Conservation (phyloP, 352 stramenopile genomes). For the Thraustochytrium striatum region DNA sequence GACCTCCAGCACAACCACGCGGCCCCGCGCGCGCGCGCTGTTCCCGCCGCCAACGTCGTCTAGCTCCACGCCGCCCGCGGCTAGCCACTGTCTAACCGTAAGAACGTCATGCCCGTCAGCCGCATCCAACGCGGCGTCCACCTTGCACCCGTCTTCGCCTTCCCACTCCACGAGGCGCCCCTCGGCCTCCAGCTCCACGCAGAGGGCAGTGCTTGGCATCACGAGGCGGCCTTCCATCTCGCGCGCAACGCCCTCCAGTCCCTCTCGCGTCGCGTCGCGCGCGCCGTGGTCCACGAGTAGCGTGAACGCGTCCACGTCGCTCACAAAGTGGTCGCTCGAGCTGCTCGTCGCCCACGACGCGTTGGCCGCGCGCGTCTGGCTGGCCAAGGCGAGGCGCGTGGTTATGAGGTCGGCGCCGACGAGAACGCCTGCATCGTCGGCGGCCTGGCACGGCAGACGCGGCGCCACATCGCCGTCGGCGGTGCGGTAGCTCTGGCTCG, state of each 20-base stretch:
- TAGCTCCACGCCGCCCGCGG: slow-evolving; percentile 6
- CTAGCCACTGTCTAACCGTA: slow-evolving; percentile 10
- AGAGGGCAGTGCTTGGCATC: slow-evolving; percentile 29
- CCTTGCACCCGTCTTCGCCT: background rate
- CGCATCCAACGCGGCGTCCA: background rate
- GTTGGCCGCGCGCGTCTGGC: too few relatives aligned
- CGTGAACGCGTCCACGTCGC: slow-evolving; percentile 20
- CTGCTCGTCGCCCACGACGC: too few relatives aligned
- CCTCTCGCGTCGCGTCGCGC: background rate
- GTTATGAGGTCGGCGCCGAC: too few relatives aligned
- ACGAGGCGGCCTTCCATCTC: slow-evolving; percentile 18
- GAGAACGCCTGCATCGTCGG: too few relatives aligned
- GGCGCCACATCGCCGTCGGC: too few relatives aligned
- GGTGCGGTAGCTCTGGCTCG: too few relatives aligned
- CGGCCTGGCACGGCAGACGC: too few relatives aligned
- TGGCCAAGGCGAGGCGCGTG: too few relatives aligned
- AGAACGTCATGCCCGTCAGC: slow-evolving; percentile 40
- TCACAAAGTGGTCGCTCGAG: background rate
- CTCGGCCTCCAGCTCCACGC: background rate
- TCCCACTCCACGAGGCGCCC: background rate
- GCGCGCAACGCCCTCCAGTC: background rate
- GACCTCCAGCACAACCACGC: slow-evolving; percentile 2
- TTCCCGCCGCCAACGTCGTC: slow-evolving; percentile 8
- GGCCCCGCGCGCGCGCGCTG: slow-evolving; percentile 15
- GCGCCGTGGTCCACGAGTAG: slow-evolving; percentile 33